These are phyloP conservation scores for Hondaea fermentalgiana DNA, from an alignment of 108 stramenopile genomes.

Conservation along the genomic window DNA sequence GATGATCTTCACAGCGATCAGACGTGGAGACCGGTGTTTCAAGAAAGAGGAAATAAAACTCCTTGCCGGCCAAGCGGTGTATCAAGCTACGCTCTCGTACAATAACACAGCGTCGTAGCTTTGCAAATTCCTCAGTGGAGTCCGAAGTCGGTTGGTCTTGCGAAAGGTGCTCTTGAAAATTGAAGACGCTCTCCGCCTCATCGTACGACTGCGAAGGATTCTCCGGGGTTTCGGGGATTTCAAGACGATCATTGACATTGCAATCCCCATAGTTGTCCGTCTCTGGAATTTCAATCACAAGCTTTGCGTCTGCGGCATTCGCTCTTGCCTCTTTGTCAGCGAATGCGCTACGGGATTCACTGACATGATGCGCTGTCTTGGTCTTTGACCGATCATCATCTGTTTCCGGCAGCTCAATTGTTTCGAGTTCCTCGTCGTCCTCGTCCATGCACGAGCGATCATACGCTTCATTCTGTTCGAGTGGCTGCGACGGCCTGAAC, in stretches of 20 bases:
- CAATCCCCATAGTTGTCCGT: too few relatives aligned
- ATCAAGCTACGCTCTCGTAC: neutral
- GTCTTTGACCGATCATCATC: neutral
- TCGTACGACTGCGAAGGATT: neutral
- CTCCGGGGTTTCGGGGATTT: neutral
- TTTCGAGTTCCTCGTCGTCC: neutral
- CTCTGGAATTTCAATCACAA: too few relatives aligned
- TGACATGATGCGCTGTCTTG: neutral
- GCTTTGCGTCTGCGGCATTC: too few relatives aligned
- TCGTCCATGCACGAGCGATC: neutral
- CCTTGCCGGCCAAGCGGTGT: neutral
- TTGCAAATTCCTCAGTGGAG: neutral
- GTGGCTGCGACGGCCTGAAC: too few relatives aligned
- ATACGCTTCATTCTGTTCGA: too few relatives aligned
- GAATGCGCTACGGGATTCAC: neutral
- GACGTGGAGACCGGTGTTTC: neutral
- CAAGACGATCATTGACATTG: neutral
- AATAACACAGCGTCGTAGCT: neutral
- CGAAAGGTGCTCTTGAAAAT: neutral
- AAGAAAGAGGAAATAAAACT: neutral
- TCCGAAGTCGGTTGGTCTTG: too few relatives aligned
- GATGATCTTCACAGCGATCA: neutral
- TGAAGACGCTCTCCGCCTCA: neutral
- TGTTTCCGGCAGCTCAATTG: neutral
- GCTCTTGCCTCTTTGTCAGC: too few relatives aligned